Evolutionary conservation across 108 stramenopile genomes (phyloP), one percentile per base, ranked within the genome.

Genomic region (Cyclotella sp.): DNA sequence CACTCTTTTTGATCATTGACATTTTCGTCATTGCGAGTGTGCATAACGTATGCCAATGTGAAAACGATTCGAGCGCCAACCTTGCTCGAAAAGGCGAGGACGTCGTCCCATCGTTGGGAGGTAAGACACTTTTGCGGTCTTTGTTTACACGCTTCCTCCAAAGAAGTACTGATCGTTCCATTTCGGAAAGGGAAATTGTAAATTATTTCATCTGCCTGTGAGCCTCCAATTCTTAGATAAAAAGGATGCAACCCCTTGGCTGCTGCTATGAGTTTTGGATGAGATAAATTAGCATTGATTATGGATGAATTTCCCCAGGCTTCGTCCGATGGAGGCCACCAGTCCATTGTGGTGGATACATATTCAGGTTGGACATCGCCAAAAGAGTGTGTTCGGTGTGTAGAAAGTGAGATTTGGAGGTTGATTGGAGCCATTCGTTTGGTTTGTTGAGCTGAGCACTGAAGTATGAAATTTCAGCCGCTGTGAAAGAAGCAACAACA

Each of bases 21-120:
- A 13, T 41, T 49, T 0, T 57, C 18, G n/a, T 64, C 73, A 18
- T 70, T 73, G 41, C 61, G 62, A 9, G 76, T 80, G 69, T 76
- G 75, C 13, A 39, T 30, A n/a, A 80, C 8, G 22, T 80, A 80
- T 3, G 75, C 69, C 27, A 80, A 34, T n/a, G 79, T 80, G 28
- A 80, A 76, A 24, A 80, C 67, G 7, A 80, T 61, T 45, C 75
- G 52, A n/a, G 74, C 79, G 13, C 79, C 79, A 16, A 42, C 12
- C 3, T 70, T 39, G 27, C 62, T 42, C 3, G 79, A 74, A 63
- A 80, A 76, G 26, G 71, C 46, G 0, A 80, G 61, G 11, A 80
- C 52, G 14, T 76, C 57, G 19, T 70, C 79, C 75, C 75, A 80
- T 13, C 79, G 68, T 14, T 71, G 22, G 26, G 9, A 18, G 24